Percentiles rank a stretch among this genome's conserved stretches.
Conservation (phyloP, 306 rosid genomes). For the Castanea crenata region DNA sequence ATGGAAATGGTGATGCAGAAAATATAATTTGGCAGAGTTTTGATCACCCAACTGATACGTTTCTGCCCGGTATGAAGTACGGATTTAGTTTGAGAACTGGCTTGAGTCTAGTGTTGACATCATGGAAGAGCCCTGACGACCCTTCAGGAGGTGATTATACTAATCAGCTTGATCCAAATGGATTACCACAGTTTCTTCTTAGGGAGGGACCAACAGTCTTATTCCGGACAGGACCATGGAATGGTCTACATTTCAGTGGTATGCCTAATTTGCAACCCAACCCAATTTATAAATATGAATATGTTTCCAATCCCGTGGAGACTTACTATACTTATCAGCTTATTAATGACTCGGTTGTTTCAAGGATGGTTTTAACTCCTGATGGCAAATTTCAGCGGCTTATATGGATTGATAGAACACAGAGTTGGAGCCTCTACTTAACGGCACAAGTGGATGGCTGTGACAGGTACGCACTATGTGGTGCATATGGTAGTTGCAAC, state of each 20-base stretch:
- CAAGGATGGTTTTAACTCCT: conserved; percentile 3
- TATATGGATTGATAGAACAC: conserved; percentile 7
- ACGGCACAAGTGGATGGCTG: too few relatives aligned
- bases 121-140: conserved; percentile 43
- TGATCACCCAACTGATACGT: conserved; percentile 51
- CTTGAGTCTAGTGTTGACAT: conserved; percentile 5
- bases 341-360: not conserved
- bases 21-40: conserved; percentile 40
- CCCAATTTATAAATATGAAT: conserved; percentile 7
- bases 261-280: not conserved
- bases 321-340: conserved; percentile 1
- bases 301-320: conserved; percentile 3
- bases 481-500: too few relatives aligned
- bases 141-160: conserved; percentile 35
- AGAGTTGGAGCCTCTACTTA: not conserved
- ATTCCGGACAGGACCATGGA: conserved; percentile 18
- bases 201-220: too few relatives aligned
- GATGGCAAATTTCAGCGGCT: conserved; percentile 16
- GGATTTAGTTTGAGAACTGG: conserved; percentile 36
- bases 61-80: conserved; percentile 44
- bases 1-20: conserved; percentile 3
- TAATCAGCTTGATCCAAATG: too few relatives aligned
- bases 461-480: too few relatives aligned
- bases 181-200: too few relatives aligned
- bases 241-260: conserved; percentile 13